Percentiles rank a stretch among this genome's conserved stretches.
These are phyloP conservation scores for Lentinula edodes DNA, from an alignment of 768 basidiomycete species.

Conservation along the genomic window DNA sequence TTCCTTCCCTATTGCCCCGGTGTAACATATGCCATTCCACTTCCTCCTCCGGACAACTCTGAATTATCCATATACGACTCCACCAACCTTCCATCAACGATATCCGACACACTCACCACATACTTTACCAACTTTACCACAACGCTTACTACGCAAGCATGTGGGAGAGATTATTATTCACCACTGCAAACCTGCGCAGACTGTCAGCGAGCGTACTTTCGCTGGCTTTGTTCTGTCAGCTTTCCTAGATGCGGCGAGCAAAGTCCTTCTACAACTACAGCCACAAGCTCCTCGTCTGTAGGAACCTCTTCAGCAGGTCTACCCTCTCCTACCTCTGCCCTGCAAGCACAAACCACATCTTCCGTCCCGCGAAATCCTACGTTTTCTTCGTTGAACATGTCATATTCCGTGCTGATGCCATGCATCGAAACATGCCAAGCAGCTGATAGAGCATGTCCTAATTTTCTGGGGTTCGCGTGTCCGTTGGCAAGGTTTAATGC, in stretches of 20 bases:
- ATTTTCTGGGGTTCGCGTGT: slow-evolving; percentile 65
- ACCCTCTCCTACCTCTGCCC: slow-evolving; percentile 41
- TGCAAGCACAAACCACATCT: slow-evolving; percentile 37
- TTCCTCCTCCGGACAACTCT: slow-evolving; percentile 41
- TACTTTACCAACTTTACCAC: slow-evolving; percentile 72
- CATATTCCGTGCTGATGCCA: slow-evolving; percentile 65
- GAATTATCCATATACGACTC: slow-evolving; percentile 40
- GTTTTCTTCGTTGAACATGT: slow-evolving; percentile 36
- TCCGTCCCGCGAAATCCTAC: slow-evolving; percentile 36
- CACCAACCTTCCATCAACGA: slow-evolving; percentile 39
- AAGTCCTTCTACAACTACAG: slow-evolving; percentile 25
- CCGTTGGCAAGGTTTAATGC: slow-evolving; percentile 61
- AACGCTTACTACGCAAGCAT: slow-evolving; percentile 66
- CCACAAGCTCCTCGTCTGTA: slow-evolving; percentile 8
- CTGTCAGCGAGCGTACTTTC: slow-evolving; percentile 67
- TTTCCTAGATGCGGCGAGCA: slow-evolving; percentile 72
- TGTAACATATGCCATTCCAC: slow-evolving; percentile 63
- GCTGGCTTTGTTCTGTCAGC: slow-evolving; percentile 71
- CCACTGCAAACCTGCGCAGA: slow-evolving; percentile 72
- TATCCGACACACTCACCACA: slow-evolving; percentile 48
- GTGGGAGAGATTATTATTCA: slow-evolving; percentile 77
- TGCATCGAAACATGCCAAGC: slow-evolving; percentile 76
- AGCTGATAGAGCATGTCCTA: slow-evolving; percentile 73
- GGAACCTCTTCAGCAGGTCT: slow-evolving; percentile 22
- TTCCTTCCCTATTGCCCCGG: slow-evolving; percentile 72